These are phyloP conservation scores for Pluteus cervinus DNA, from an alignment of 768 basidiomycete genomes.

Conservation along the genomic window DNA sequence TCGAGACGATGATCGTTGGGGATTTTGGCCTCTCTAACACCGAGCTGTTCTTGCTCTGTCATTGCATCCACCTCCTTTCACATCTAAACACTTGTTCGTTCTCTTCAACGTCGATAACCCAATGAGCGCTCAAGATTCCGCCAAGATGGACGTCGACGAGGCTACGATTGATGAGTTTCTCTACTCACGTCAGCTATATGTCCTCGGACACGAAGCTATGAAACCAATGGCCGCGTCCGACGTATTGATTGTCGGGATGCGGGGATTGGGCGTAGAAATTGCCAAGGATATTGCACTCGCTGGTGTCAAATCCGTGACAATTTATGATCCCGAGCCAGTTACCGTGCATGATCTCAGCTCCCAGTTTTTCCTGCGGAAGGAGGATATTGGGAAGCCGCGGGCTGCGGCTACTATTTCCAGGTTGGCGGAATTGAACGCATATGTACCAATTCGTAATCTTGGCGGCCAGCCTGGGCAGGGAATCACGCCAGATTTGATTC, in stretches of 20 bases:
- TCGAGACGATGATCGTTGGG: too few species aligned
- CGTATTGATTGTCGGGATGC: conserved; percentile 87
- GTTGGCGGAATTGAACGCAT: conserved; percentile 89
- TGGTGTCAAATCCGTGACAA: conserved; percentile 94
- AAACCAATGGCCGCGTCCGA: conserved; percentile 98
- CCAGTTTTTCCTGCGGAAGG: conserved; percentile 89
- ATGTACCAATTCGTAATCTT: conserved; percentile 90
- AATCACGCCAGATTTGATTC: conserved; percentile 74
- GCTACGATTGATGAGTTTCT: conserved; percentile 88
- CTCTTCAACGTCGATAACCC: too few species aligned
- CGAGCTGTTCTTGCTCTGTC: too few species aligned
- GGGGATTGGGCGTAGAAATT: conserved; percentile 93
- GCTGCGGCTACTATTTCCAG: conserved; percentile 84
- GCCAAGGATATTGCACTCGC: conserved; percentile 95
- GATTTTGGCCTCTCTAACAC: too few species aligned
- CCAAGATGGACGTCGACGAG: conserved; percentile 82
- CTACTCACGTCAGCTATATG: conserved; percentile 91
- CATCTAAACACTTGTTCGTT: too few species aligned
- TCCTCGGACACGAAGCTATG: conserved; percentile 68
- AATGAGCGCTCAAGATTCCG: too few species aligned
- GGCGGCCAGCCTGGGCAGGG: conserved; percentile 71
- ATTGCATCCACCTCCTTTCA: too few species aligned
- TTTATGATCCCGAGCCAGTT: conserved; percentile 90
- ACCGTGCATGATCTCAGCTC: conserved; percentile 87
- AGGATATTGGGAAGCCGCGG: conserved; percentile 83